Conservation (phyloP, 179 eudicot genomes). For the Spergularia azorica region DNA sequence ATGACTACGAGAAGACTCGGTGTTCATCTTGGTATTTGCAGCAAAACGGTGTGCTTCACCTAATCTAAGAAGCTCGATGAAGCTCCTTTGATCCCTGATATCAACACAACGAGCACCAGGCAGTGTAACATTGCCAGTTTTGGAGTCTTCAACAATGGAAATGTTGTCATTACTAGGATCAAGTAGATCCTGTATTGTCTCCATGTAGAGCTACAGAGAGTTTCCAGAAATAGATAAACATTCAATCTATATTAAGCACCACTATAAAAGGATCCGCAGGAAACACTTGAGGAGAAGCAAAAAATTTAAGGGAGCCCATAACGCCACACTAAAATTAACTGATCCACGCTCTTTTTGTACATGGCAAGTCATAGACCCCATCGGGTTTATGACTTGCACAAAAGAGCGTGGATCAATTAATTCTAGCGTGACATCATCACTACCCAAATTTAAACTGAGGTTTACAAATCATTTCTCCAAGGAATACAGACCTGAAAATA, state of each 20-base stretch:
- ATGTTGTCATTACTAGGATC: conserved; percentile 80
- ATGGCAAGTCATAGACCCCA: too few species aligned
- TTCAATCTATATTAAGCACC: not conserved
- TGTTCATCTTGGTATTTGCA: conserved; percentile 90
- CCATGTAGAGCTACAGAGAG: conserved; percentile 84
- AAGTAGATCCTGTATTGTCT: conserved; percentile 87
- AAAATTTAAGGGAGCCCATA: not conserved
- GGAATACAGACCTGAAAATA: conserved; percentile 70
- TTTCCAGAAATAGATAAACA: conserved; percentile 15
- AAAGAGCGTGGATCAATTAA: too few species aligned
- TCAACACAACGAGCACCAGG: conserved; percentile 79
- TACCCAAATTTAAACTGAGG: not conserved
- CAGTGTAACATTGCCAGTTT: conserved; percentile 80
- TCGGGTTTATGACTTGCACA: too few species aligned
- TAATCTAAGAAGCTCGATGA: conserved; percentile 63
- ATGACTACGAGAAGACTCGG: conserved; percentile 96
- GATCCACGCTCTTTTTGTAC: too few species aligned
- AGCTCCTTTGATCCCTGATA: conserved; percentile 70
- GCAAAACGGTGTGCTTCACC: conserved; percentile 96
- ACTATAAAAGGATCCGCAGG: not conserved
- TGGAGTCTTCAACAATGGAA: conserved; percentile 77
- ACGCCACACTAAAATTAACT: too few species aligned
- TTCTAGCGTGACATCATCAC: too few species aligned
- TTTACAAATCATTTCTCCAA: not conserved
- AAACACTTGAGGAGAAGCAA: conserved; percentile 1